These are phyloP conservation scores for Citrus mangshanensis DNA, from an alignment of 345 rosid species.

Conservation along the genomic window DNA sequence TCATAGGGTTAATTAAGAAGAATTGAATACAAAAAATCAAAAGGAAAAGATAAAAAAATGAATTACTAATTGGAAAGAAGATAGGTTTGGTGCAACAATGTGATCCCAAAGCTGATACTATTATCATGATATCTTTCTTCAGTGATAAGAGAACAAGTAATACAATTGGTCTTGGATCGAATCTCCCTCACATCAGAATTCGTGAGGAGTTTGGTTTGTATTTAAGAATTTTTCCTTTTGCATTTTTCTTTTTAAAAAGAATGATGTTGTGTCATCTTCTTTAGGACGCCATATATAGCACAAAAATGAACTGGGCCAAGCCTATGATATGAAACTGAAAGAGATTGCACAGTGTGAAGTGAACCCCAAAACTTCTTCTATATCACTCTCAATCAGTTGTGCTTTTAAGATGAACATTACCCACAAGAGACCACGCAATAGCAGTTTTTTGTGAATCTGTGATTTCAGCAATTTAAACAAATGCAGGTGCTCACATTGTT, in stretches of 20 bases:
- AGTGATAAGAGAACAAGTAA: background rate
- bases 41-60: too few relatives aligned
- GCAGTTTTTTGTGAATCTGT: background rate
- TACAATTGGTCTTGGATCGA: background rate
- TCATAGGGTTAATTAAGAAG: too few relatives aligned
- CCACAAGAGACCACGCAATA: background rate
- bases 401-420: background rate
- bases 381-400: background rate
- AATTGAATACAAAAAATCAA: too few relatives aligned
- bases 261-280: background rate
- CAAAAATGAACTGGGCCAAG: constrained; percentile 8
- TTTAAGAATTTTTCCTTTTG: background rate
- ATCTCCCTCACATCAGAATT: background rate
- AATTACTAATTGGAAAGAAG: too few relatives aligned
- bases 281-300: background rate
- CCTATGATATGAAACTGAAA: background rate
- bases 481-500: too few relatives aligned
- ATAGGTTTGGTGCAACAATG: too few relatives aligned
- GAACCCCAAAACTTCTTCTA: background rate
- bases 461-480: too few relatives aligned
- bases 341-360: constrained; percentile 1
- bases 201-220: background rate
- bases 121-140: background rate
- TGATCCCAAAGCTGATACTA: too few relatives aligned
- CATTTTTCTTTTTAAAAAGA: background rate